phyloP scores from a whole-genome alignment of 192 early-diverging fungal species.

The Gaertneriomyces sp. region DNA sequence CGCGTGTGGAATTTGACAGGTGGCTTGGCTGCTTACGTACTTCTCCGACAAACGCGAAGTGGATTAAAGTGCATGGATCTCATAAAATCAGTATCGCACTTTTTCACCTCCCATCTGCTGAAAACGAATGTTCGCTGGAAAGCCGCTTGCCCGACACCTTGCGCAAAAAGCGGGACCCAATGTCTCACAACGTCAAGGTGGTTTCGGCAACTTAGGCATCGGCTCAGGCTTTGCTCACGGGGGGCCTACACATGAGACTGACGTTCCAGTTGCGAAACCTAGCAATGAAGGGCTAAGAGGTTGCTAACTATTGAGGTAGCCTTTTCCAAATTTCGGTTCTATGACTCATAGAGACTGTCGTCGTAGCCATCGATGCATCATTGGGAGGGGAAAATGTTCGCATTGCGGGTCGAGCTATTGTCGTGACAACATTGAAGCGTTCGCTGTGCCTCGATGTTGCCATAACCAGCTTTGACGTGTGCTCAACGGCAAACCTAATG shows the following conservation, averaged over 20 bases:
- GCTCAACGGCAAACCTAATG: constrained; percentile 23
- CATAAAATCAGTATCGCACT: not conserved
- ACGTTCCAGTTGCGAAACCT: too few relatives aligned
- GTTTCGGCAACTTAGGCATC: too few relatives aligned
- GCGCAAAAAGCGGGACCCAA: too few relatives aligned
- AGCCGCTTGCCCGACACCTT: too few relatives aligned
- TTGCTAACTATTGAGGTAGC: not conserved
- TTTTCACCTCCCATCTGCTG: not conserved
- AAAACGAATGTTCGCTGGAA: not conserved
- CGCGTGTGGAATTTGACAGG: too few relatives aligned
- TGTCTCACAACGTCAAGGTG: too few relatives aligned
- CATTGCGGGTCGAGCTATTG: constrained; percentile 47
- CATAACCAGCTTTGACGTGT: constrained; percentile 46
- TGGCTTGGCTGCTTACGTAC: too few relatives aligned
- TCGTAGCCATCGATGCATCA: constrained; percentile 44
- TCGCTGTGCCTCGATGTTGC: constrained; percentile 46
- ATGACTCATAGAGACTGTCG: not conserved
- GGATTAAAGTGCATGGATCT: not conserved
- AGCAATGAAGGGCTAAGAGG: too few relatives aligned
- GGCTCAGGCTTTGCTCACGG: too few relatives aligned
- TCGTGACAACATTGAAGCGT: constrained; percentile 44
- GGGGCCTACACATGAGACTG: too few relatives aligned
- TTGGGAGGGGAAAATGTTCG: constrained; percentile 46
- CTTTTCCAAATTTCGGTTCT: not conserved
- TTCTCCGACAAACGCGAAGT: too few relatives aligned